A percentile compares a stretch with the other conserved stretches of the same genome.
Conservation (phyloP, 2,329 filamentous ascomycete species). For the Alternaria incomplexa region DNA sequence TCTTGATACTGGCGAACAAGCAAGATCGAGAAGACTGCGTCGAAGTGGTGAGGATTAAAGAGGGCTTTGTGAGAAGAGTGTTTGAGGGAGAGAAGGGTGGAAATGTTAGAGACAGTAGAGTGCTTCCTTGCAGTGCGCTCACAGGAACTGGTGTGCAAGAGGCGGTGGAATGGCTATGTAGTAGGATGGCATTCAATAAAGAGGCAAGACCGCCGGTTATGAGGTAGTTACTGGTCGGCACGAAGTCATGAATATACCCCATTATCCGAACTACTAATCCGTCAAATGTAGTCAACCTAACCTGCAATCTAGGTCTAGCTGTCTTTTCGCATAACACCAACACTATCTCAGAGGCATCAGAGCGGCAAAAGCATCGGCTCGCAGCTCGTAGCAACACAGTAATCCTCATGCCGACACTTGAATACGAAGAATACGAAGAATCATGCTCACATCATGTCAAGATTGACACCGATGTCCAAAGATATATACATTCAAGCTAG, state of each 20-base stretch:
- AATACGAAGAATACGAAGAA: no score
- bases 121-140: conserved; percentile 89
- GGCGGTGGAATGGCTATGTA: conserved; percentile 96
- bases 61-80: conserved; percentile 91
- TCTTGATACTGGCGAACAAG: conserved; percentile 94
- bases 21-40: conserved; percentile 97
- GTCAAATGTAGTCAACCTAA: neutral
- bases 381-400: no score
- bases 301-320: neutral
- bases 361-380: no score
- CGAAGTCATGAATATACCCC: conserved; percentile 9
- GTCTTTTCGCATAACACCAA: no score
- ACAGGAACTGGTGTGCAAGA: conserved; percentile 84
- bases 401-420: neutral
- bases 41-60: conserved; percentile 96
- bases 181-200: conserved; percentile 94
- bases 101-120: conserved; percentile 86
- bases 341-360: no score
- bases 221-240: conserved; percentile 60
- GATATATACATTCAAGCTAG: neutral
- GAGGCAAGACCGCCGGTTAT: conserved; percentile 90
- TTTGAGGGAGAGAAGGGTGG: conserved; percentile 92
- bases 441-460: no score
- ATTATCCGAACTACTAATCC: neutral
- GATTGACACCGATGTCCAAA: no score